Evolutionary conservation across 1,284 basidiomycete species (phyloP).

Genomic region (Grifola frondosa): DNA sequence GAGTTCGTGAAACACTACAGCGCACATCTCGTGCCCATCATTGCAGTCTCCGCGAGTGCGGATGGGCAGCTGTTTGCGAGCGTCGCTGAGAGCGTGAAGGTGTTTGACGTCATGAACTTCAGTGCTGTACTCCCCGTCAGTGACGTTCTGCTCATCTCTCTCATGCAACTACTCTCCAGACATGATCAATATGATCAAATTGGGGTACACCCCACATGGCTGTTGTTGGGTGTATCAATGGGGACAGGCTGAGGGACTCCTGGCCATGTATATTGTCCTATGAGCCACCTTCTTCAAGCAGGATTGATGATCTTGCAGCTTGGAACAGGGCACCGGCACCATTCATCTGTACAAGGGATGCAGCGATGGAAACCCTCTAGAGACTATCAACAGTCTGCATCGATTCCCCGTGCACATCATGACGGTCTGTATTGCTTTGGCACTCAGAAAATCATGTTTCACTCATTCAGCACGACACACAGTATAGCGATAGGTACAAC

Average conservation of each 20-base stretch:
- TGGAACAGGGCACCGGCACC: conserved; percentile 72
- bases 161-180: conserved; percentile 47
- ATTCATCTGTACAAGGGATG: conserved; percentile 92
- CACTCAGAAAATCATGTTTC: conserved; percentile 2
- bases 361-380: conserved; percentile 75
- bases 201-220: conserved; percentile 79
- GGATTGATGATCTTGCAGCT: conserved; percentile 46
- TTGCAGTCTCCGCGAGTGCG: conserved; percentile 78
- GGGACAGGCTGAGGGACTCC: conserved; percentile 81
- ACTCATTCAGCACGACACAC: conserved; percentile 3
- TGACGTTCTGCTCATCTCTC: no score
- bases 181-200: conserved; percentile 97
- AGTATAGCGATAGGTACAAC: conserved; percentile 90
- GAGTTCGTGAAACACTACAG: conserved; percentile 94
- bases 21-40: conserved; percentile 81
- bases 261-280: conserved; percentile 70
- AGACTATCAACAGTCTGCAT: conserved; percentile 76
- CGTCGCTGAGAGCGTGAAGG: conserved; percentile 84
- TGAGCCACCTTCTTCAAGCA: conserved; percentile 1
- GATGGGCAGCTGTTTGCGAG: conserved; percentile 93
- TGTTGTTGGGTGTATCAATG: conserved; percentile 92
- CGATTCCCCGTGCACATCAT: conserved; percentile 87
- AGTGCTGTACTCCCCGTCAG: conserved; percentile 9
- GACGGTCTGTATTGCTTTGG: conserved; percentile 54
- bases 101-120: conserved; percentile 91